Conservation (phyloP, 2,329 filamentous ascomycete genomes). For the Diaporthe aspalathi region DNA sequence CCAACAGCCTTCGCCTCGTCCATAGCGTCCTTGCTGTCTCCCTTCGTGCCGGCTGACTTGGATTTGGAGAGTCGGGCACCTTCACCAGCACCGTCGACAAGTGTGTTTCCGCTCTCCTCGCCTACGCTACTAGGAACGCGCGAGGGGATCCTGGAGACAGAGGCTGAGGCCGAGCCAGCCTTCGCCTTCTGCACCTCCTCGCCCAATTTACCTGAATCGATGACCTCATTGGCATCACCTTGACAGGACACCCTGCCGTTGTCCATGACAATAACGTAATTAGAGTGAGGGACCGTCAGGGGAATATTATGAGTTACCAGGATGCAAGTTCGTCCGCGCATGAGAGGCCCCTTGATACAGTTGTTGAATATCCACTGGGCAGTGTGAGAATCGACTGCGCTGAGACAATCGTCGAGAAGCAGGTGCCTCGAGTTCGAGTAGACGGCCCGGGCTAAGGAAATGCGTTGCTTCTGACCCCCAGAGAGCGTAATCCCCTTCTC, state of each 20-base stretch:
- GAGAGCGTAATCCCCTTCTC: constrained; percentile 98
- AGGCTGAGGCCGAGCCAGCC: constrained; percentile 77
- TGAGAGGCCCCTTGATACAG: constrained; percentile 88
- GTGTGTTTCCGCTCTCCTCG: constrained; percentile 68
- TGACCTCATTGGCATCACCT: constrained; percentile 81
- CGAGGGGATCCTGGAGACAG: constrained; percentile 79
- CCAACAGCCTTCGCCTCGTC: constrained; percentile 86
- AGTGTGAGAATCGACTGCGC: constrained; percentile 96
- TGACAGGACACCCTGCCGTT: constrained; percentile 85
- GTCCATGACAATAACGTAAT: constrained; percentile 85
- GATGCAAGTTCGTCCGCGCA: constrained; percentile 90
- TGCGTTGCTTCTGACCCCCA: constrained; percentile 96
- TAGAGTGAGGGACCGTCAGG: constrained; percentile 84
- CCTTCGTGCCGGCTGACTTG: constrained; percentile 59
- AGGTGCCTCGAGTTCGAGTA: constrained; percentile 95
- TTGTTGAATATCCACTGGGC: constrained; percentile 98
- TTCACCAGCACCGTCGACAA: constrained; percentile 63
- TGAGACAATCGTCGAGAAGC: constrained; percentile 93
- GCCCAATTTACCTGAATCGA: constrained; percentile 87
- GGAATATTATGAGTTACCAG: constrained; percentile 95
- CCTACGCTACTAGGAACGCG: constrained; percentile 80
- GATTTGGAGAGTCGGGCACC: constrained; percentile 58
- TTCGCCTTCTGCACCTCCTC: constrained; percentile 83
- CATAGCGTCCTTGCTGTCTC: constrained; percentile 65
- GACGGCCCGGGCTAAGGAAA: constrained; percentile 95